Percentiles rank a stretch among this genome's conserved stretches.
phyloP scores from a whole-genome alignment of 2,329 filamentous ascomycete species.

The Trichoderma arundinaceum region DNA sequence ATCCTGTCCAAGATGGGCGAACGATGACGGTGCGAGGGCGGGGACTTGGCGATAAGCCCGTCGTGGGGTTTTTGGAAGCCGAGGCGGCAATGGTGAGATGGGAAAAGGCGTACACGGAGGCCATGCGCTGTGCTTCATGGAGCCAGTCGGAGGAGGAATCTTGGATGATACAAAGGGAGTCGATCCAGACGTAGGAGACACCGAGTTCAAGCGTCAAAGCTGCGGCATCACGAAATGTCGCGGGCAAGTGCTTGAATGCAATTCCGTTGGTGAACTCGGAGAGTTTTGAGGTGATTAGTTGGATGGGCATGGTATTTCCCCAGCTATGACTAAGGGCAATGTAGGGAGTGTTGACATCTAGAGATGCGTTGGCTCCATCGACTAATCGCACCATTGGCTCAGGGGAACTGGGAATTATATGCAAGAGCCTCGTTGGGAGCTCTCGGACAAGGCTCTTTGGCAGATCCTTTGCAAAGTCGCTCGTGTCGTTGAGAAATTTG shows the following conservation, averaged over 20 bases:
- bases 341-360: neutral
- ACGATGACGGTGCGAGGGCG: constrained; percentile 19
- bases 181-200: constrained; percentile 18
- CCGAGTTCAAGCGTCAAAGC: constrained; percentile 10
- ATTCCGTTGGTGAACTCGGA: constrained; percentile 6
- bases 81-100: constrained; percentile 22
- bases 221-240: constrained; percentile 12
- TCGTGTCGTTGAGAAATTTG: constrained; percentile 7
- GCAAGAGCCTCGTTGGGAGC: constrained; percentile 2
- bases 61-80: constrained; percentile 14
- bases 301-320: constrained; percentile 21
- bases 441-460: constrained; percentile 11
- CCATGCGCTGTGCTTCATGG: constrained; percentile 21
- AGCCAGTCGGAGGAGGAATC: constrained; percentile 21
- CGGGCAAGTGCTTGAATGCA: neutral
- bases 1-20: constrained; percentile 10
- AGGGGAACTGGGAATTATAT: neutral
- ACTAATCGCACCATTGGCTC: constrained; percentile 12
- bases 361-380: neutral
- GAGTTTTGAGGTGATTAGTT: neutral
- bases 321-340: constrained; percentile 18
- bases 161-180: constrained; percentile 21
- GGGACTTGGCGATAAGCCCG: constrained; percentile 7
- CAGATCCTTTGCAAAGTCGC: constrained; percentile 4
- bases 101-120: constrained; percentile 15